These are phyloP conservation scores for Phytopythium helicoides DNA, from an alignment of 352 stramenopile species.

Conservation along the genomic window DNA sequence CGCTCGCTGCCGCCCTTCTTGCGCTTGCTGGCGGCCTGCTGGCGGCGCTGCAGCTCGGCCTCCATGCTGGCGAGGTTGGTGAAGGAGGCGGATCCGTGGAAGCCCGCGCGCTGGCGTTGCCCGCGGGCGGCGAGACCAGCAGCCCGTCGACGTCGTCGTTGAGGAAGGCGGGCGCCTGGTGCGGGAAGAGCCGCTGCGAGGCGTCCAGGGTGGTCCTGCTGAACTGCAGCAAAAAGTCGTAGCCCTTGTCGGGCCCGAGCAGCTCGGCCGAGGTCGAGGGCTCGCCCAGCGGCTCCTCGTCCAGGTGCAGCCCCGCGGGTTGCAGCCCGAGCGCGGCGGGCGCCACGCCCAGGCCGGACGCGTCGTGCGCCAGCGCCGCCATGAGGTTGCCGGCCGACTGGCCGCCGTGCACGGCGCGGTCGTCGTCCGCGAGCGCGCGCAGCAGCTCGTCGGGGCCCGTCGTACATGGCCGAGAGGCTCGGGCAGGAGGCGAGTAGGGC, in stretches of 20 bases:
- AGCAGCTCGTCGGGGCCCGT: slow-evolving; percentile 46
- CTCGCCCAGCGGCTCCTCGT: slow-evolving; percentile 1
- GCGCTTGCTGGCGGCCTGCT: slow-evolving; percentile 54
- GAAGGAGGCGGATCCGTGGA: slow-evolving; percentile 72
- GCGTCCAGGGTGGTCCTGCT: slow-evolving; percentile 47
- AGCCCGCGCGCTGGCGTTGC: slow-evolving; percentile 23
- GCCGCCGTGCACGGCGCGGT: slow-evolving; percentile 14
- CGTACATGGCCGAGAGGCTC: slow-evolving; percentile 67
- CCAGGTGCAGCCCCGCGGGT: slow-evolving; percentile 12
- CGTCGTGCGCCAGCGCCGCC: slow-evolving; percentile 4
- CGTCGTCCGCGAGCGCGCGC: slow-evolving; percentile 23
- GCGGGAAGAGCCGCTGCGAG: slow-evolving; percentile 47
- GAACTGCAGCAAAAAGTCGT: slow-evolving; percentile 63
- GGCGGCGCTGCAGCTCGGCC: slow-evolving; percentile 44
- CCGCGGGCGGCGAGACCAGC: slow-evolving; percentile 4
- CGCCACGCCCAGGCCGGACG: too few relatives aligned
- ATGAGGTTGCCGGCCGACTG: slow-evolving; percentile 13
- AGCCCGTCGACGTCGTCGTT: slow-evolving; percentile 24
- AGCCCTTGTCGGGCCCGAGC: slow-evolving; percentile 32
- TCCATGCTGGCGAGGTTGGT: slow-evolving; percentile 76
- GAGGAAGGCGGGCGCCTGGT: slow-evolving; percentile 25
- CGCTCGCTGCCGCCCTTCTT: slow-evolving; percentile 56
- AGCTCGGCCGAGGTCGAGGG: slow-evolving; percentile 17
- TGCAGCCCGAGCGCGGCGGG: background rate
- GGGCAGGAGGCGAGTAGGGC: slow-evolving; percentile 75